Conservation (phyloP, 495 filamentous ascomycete genomes). For the Penicillium turbatum region DNA sequence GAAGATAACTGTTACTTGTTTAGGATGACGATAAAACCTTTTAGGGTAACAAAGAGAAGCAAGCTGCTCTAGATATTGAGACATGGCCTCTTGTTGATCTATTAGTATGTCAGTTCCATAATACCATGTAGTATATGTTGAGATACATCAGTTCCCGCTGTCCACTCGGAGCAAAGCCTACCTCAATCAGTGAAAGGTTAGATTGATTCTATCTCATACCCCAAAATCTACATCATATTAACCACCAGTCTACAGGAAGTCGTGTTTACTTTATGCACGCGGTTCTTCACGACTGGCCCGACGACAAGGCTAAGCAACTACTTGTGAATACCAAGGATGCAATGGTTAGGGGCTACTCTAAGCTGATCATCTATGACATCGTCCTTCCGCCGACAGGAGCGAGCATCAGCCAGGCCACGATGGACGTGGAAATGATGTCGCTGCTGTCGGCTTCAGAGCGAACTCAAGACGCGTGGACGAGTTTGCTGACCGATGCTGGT, state of each 20-base stretch:
- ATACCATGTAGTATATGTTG: slow-evolving; percentile 8
- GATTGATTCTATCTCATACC: not conserved
- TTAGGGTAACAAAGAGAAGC: not conserved
- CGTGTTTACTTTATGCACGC: slow-evolving; percentile 45
- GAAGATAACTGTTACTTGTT: not conserved
- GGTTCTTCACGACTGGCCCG: slow-evolving; percentile 45
- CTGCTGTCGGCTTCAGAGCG: slow-evolving; percentile 33
- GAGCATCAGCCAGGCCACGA: slow-evolving; percentile 25
- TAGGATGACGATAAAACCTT: not conserved
- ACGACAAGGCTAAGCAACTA: slow-evolving; percentile 27
- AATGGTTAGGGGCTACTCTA: slow-evolving; percentile 46
- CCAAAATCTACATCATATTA: not conserved
- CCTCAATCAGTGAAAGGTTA: slow-evolving; percentile 47
- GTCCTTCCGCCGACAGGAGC: slow-evolving; percentile 35
- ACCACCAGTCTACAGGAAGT: slow-evolving; percentile 12
- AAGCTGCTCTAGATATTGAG: not conserved
- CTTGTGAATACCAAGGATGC: slow-evolving; percentile 23
- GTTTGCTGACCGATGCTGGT: slow-evolving; percentile 35
- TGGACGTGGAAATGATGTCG: slow-evolving; percentile 40
- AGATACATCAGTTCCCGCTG: slow-evolving; percentile 1
- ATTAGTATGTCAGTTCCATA: not conserved
- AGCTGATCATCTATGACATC: slow-evolving; percentile 41
- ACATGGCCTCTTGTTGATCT: not conserved
- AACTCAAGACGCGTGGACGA: slow-evolving; percentile 38
- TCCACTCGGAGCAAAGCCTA: no score